Percentiles rank a stretch among this genome's conserved stretches.
These are phyloP conservation scores for Neolentinus lepideus DNA, from an alignment of 1,284 basidiomycete genomes.

Conservation along the genomic window DNA sequence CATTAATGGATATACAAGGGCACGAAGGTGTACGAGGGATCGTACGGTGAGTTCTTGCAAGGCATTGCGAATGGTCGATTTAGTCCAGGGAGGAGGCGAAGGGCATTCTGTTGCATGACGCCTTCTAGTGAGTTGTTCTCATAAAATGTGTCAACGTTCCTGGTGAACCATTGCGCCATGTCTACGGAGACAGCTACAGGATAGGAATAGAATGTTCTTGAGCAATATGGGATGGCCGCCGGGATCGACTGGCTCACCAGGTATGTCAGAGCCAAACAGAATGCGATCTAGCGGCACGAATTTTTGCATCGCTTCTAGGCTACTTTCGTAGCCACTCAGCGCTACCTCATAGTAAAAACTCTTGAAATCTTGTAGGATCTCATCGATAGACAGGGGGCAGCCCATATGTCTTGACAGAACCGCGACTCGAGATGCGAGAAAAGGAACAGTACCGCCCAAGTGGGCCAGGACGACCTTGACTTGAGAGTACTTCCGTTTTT, in stretches of 20 bases:
- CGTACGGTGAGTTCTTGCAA: background rate
- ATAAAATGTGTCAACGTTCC: slow-evolving; percentile 41
- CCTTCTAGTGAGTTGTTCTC: slow-evolving; percentile 15
- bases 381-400: slow-evolving; percentile 44
- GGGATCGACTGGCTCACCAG: slow-evolving; percentile 36
- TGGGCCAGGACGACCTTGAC: slow-evolving; percentile 63
- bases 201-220: background rate
- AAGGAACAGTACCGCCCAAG: slow-evolving; percentile 54
- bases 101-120: slow-evolving; percentile 22
- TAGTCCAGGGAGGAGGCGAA: slow-evolving; percentile 2
- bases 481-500: slow-evolving; percentile 50
- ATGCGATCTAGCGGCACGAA: slow-evolving; percentile 42
- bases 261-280: slow-evolving; percentile 69
- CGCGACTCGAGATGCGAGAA: slow-evolving; percentile 59
- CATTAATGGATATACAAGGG: background rate
- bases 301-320: slow-evolving; percentile 37
- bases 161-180: slow-evolving; percentile 53
- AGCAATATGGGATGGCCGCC: background rate
- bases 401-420: slow-evolving; percentile 62
- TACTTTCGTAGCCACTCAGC: slow-evolving; percentile 46
- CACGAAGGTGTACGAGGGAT: background rate
- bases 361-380: slow-evolving; percentile 59
- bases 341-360: slow-evolving; percentile 69
- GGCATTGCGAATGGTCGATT: background rate
- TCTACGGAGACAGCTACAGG: slow-evolving; percentile 50